Conservation (phyloP, 2,329 filamentous ascomycete species). For the Cercospora sp. region DNA sequence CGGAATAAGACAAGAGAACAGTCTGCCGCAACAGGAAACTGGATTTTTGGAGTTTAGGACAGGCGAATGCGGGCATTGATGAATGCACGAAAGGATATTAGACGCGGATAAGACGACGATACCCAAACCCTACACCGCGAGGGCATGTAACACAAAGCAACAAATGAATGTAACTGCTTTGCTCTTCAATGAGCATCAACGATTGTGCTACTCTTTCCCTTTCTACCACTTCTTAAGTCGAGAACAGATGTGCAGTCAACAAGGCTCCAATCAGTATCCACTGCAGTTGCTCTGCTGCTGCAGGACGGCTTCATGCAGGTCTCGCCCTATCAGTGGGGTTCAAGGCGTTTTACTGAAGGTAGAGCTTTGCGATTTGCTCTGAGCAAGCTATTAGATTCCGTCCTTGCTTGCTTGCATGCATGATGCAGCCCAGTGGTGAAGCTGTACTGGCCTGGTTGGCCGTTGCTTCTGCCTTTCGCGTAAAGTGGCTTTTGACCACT, state of each 20-base stretch:
- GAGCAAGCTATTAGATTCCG: not conserved
- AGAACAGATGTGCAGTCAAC: not conserved
- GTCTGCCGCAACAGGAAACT: not conserved
- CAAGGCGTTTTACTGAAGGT: not conserved
- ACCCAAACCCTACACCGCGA: conserved; percentile 1
- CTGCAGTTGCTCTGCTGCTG: not conserved
- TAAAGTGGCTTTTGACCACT: not conserved
- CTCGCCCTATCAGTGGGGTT: not conserved
- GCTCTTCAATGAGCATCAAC: not conserved
- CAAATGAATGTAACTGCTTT: not conserved
- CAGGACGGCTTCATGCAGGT: conserved; percentile 3
- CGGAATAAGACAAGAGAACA: not conserved
- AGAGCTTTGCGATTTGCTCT: conserved; percentile 1
- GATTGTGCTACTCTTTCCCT: not conserved
- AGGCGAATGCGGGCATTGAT: not conserved
- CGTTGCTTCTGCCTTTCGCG: not conserved
- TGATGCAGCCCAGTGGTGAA: not conserved
- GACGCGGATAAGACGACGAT: not conserved
- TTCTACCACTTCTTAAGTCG: not conserved
- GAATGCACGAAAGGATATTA: not conserved
- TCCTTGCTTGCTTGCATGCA: not conserved
- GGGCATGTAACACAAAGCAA: not conserved
- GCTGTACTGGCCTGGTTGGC: not conserved
- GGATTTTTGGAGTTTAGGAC: not conserved
- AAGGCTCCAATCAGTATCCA: not conserved